Evolutionary conservation across 257 asterid genomes (phyloP), one percentile per base, ranked within the genome.

Genomic region (Solanum chaucha): DNA sequence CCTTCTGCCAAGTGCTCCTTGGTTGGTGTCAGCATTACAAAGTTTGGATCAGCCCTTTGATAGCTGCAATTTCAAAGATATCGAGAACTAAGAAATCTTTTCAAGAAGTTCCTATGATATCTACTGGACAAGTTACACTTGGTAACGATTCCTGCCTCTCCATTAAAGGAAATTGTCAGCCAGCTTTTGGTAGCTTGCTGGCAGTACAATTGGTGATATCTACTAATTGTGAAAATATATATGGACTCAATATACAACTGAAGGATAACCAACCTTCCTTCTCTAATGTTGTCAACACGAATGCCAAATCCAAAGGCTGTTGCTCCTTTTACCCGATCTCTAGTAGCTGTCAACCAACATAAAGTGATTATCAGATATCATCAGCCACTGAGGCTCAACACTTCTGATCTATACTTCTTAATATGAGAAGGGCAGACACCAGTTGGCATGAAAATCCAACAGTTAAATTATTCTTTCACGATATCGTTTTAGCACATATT

Each of bases 301-400:
- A 96, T 65, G 84, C 99, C 98, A 85, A 96, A 93, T 83, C 99
- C 99, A 1, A 88, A 90, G 22, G 95, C 89, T 72, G 98, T 94
- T 82, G 92, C 93, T 80, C 94, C 90, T 91, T 87, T 93, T 35
- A 82, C 86, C 70, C 98, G 98, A 88, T 96, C 98, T 92, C 97
- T 93, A 48, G 90, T 89, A 86, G 98, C 99, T 96, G 94, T 58
- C 65, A 73, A 65, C 84, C 91, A 89, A 90, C 38, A 87, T 30
- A 73, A 84, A 41, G 75, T 48, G 44, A 78, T 71, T 30, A 24
- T 86, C 30, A 86, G 38, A 17, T 28, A 26, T 46, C 85, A 80
- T 46, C 41, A 46, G 85, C 67, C 67, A 80, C 20, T 46, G 41
- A 80, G 28, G 65, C 4, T 46, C 85, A 80, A 28, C 85, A 30